phyloP scores from a whole-genome alignment of 352 stramenopile genomes.

The Thalassiosira sp. region DNA sequence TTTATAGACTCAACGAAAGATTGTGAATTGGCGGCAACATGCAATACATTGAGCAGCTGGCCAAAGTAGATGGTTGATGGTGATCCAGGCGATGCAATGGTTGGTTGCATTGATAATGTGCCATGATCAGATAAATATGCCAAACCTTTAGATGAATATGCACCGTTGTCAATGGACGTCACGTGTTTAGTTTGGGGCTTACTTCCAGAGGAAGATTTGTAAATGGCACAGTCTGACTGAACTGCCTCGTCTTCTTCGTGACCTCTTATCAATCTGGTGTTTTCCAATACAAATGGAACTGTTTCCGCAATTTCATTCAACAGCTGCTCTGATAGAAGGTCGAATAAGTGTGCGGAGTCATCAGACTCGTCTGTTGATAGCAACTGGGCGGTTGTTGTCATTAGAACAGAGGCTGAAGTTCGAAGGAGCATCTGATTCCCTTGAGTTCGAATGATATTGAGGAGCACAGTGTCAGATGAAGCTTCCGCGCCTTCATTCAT shows the following conservation, averaged over 20 bases:
- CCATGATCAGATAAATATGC: slow-evolving; percentile 19
- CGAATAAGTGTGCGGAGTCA: slow-evolving; percentile 22
- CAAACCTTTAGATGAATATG: slow-evolving; percentile 15
- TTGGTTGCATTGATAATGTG: slow-evolving; percentile 38
- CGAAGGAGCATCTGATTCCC: slow-evolving; percentile 30
- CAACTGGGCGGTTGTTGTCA: slow-evolving; percentile 26
- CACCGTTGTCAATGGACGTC: slow-evolving; percentile 1
- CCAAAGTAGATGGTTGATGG: slow-evolving; percentile 32
- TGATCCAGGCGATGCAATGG: slow-evolving; percentile 12
- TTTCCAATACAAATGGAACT: slow-evolving; percentile 27
- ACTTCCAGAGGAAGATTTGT: slow-evolving; percentile 16
- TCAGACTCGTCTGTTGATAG: slow-evolving; percentile 10
- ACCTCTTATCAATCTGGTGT: slow-evolving; percentile 11
- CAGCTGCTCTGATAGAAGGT: slow-evolving; percentile 35
- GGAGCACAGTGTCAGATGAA: slow-evolving; percentile 9
- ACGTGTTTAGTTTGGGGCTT: slow-evolving; percentile 14
- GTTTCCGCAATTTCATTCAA: slow-evolving; percentile 44
- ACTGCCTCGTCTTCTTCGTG: slow-evolving; percentile 26
- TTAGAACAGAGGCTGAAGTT: slow-evolving; percentile 34
- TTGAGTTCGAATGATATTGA: slow-evolving; percentile 32
- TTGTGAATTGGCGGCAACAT: slow-evolving; percentile 27
- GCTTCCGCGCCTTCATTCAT: slow-evolving; percentile 11
- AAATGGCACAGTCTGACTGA: slow-evolving; percentile 34
- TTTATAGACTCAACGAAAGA: slow-evolving; percentile 36
- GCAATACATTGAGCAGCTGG: slow-evolving; percentile 47